phyloP scores from a whole-genome alignment of 257 asterid species.

The Haberlea rhodopensis region DNA sequence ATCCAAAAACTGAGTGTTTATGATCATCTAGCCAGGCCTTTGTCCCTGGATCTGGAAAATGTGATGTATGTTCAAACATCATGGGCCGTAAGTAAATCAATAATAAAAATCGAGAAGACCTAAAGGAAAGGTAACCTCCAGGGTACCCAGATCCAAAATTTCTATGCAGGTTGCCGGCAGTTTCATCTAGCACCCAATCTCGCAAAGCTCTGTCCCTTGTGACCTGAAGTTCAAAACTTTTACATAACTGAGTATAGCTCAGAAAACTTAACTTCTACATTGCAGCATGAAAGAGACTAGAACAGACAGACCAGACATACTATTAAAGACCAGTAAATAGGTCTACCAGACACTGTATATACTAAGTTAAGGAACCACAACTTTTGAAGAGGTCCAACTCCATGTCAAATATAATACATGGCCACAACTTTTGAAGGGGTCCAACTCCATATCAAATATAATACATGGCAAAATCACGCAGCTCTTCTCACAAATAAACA shows the following conservation, averaged over 20 bases:
- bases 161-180: slow-evolving; percentile 64
- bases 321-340: neutral
- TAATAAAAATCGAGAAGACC: slow-evolving; percentile 14
- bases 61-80: slow-evolving; percentile 1
- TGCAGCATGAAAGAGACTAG: neutral
- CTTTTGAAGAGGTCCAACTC: neutral
- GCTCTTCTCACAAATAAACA: neutral
- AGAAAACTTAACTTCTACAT: slow-evolving; percentile 1
- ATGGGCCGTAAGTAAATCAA: slow-evolving; percentile 11
- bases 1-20: slow-evolving; percentile 79
- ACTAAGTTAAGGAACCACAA: neutral
- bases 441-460: too few relatives aligned
- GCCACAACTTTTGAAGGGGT: too few relatives aligned
- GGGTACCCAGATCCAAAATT: slow-evolving; percentile 96
- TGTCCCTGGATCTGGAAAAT: slow-evolving; percentile 73
- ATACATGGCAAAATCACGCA: neutral
- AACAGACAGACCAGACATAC: neutral
- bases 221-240: slow-evolving; percentile 48
- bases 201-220: slow-evolving; percentile 89
- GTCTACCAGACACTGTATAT: neutral
- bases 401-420: too few relatives aligned
- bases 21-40: slow-evolving; percentile 86
- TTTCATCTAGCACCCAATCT: slow-evolving; percentile 77
- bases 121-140: slow-evolving; percentile 55
- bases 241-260: slow-evolving; percentile 4